phyloP scores from a whole-genome alignment of 352 stramenopile genomes.

The Phytophthora tubulina region DNA sequence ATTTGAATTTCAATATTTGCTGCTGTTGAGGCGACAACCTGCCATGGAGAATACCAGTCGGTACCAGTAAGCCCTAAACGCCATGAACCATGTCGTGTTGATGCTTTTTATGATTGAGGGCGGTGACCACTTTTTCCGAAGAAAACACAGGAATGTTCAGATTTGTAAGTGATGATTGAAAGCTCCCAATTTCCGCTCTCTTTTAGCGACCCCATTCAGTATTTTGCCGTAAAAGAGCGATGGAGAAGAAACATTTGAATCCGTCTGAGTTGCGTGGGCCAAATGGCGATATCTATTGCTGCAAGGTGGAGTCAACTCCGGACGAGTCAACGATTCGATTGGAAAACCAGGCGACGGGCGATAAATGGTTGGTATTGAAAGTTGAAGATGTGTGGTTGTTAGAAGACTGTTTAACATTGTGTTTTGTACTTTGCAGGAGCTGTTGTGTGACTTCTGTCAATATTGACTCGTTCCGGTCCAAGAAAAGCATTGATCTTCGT shows the following conservation, averaged over 20 bases:
- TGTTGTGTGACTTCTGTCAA: constrained; percentile 20
- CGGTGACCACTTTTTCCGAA: not conserved
- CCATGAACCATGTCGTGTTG: no score
- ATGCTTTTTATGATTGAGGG: not conserved
- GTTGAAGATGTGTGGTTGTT: not conserved
- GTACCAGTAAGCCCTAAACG: not conserved
- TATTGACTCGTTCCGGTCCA: constrained; percentile 24
- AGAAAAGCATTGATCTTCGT: constrained; percentile 19
- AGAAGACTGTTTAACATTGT: not conserved
- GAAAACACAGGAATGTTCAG: not conserved
- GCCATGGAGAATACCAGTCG: not conserved
- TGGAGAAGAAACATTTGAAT: constrained; percentile 15
- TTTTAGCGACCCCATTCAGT: not conserved
- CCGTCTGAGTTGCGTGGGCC: constrained; percentile 10
- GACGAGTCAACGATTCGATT: constrained; percentile 12
- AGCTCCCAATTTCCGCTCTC: no score
- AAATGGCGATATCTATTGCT: constrained; percentile 4
- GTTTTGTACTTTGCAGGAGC: constrained; percentile 6
- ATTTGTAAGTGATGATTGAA: no score
- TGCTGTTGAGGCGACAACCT: not conserved
- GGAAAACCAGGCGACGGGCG: constrained; percentile 15
- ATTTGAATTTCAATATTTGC: not conserved
- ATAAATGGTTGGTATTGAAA: constrained; percentile 17
- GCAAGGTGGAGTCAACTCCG: constrained; percentile 8
- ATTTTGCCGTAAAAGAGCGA: not conserved